phyloP scores from a whole-genome alignment of 176 grass and related monocot species.

The Typha latifolia region DNA sequence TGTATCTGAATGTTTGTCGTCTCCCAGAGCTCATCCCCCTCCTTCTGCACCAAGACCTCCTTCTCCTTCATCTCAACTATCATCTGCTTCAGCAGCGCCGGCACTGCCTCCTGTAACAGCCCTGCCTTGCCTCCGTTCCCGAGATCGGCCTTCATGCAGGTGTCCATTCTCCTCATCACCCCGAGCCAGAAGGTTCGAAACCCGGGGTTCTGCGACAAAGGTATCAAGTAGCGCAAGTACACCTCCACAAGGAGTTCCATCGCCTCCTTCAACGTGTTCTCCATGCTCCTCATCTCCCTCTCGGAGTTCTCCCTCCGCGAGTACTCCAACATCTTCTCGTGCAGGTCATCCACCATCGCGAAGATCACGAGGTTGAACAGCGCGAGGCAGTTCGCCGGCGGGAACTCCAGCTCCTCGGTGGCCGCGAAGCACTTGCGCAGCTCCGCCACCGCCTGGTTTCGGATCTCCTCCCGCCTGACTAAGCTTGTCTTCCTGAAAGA shows the following conservation, averaged over 20 bases:
- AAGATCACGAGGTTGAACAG: conserved; percentile 90
- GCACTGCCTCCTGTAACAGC: conserved; percentile 57
- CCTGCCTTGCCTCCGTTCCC: conserved; percentile 30
- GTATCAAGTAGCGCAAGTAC: conserved; percentile 40
- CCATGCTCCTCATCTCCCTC: conserved; percentile 79
- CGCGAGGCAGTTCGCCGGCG: conserved; percentile 36
- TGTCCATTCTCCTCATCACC: conserved; percentile 81
- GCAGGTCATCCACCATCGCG: conserved; percentile 84
- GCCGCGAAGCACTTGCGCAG: conserved; percentile 50
- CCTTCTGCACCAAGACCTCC: conserved; percentile 48
- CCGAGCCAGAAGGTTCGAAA: conserved; percentile 90
- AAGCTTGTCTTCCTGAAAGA: conserved; percentile 69
- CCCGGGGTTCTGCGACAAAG: conserved; percentile 46
- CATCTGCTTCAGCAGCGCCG: conserved; percentile 64
- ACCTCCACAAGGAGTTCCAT: conserved; percentile 67
- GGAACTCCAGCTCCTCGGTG: conserved; percentile 42
- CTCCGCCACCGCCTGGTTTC: conserved; percentile 53
- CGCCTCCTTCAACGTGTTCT: conserved; percentile 46
- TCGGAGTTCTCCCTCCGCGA: conserved; percentile 56
- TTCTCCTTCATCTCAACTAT: conserved; percentile 85
- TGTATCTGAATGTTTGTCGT: conserved; percentile 86
- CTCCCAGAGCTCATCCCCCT: conserved; percentile 80
- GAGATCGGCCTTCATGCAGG: conserved; percentile 70
- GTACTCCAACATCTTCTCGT: conserved; percentile 95
- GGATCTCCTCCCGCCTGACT: conserved; percentile 77